A percentile compares a stretch with the other conserved stretches of the same genome.
Evolutionary conservation across 2,329 filamentous ascomycete genomes (phyloP).

Genomic region (Magnaporthales sp.): DNA sequence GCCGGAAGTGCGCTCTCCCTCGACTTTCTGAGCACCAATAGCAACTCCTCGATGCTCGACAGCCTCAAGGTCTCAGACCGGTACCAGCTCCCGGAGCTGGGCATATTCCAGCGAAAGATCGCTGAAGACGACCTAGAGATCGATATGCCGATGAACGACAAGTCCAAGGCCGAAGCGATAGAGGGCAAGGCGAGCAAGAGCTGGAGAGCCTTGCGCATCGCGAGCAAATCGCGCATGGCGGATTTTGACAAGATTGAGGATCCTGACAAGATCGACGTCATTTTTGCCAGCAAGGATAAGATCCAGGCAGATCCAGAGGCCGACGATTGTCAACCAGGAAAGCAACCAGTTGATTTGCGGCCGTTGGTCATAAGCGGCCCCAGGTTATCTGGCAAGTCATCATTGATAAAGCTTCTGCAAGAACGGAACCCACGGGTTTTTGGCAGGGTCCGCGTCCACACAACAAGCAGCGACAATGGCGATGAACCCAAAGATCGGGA

Average conservation of each 20-base stretch:
- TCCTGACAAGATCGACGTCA: constrained; percentile 56
- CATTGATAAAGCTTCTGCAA: constrained; percentile 53
- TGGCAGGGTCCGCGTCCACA: constrained; percentile 45
- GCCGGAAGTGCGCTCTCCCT: constrained; percentile 68
- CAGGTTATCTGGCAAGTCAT: constrained; percentile 52
- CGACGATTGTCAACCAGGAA: constrained; percentile 14
- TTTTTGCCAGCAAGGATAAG: constrained; percentile 36
- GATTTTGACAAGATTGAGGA: constrained; percentile 84
- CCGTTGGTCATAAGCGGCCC: constrained; percentile 62
- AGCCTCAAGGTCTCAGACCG: constrained; percentile 58
- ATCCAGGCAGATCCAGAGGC: constrained; percentile 10
- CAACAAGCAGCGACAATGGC: constrained; percentile 44
- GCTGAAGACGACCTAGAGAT: constrained; percentile 77
- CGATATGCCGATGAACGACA: constrained; percentile 63
- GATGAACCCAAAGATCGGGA: constrained; percentile 31
- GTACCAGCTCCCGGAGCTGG: constrained; percentile 60
- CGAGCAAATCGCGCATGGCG: constrained; percentile 63
- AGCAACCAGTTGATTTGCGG: constrained; percentile 37
- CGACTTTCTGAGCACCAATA: constrained; percentile 65
- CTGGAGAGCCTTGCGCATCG: constrained; percentile 81
- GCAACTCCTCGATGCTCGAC: constrained; percentile 53
- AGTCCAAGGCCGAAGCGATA: constrained; percentile 44
- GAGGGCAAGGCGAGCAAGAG: constrained; percentile 79
- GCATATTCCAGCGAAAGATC: constrained; percentile 64
- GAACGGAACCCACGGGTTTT: constrained; percentile 58